Percentiles rank a stretch among this genome's conserved stretches.
phyloP scores from a whole-genome alignment of 306 rosid genomes.

The apple (Malus domestica) region DNA sequence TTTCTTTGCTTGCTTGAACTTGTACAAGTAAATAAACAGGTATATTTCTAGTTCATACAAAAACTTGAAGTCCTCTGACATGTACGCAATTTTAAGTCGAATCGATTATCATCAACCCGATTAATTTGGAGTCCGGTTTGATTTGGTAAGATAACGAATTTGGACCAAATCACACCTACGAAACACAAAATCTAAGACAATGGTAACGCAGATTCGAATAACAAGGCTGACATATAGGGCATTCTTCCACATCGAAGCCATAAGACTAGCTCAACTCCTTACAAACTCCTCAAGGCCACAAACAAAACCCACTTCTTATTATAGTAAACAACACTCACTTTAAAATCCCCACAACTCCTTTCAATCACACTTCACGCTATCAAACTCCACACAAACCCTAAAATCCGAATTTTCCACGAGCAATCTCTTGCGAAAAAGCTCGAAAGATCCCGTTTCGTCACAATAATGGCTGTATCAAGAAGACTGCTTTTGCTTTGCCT shows the following conservation, averaged over 20 bases:
- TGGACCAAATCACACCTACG: not conserved
- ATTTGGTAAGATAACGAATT: not conserved
- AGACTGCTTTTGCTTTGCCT: slow-evolving; percentile 16
- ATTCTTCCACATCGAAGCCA: slow-evolving; percentile 3
- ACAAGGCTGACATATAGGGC: slow-evolving; percentile 1
- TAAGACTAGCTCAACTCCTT: slow-evolving; percentile 33
- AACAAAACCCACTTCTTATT: not conserved
- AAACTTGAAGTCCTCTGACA: too few relatives aligned
- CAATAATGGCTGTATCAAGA: slow-evolving; percentile 27
- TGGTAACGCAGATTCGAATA: not conserved
- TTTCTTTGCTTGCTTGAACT: too few relatives aligned
- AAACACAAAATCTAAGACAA: not conserved
- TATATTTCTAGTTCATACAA: too few relatives aligned
- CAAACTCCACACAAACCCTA: not conserved
- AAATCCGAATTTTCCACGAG: not conserved
- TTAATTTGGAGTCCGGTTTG: not conserved
- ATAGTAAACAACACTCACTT: slow-evolving; percentile 18
- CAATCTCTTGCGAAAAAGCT: not conserved
- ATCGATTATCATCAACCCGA: not conserved
- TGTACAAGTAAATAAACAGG: too few relatives aligned
- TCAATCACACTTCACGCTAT: not conserved
- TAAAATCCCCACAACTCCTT: slow-evolving; percentile 3
- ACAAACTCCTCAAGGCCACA: not conserved
- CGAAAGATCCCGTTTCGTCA: not conserved
- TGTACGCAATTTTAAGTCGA: too few relatives aligned